phyloP scores from a whole-genome alignment of 2,329 filamentous ascomycete genomes.

The Cladosporium sp. region DNA sequence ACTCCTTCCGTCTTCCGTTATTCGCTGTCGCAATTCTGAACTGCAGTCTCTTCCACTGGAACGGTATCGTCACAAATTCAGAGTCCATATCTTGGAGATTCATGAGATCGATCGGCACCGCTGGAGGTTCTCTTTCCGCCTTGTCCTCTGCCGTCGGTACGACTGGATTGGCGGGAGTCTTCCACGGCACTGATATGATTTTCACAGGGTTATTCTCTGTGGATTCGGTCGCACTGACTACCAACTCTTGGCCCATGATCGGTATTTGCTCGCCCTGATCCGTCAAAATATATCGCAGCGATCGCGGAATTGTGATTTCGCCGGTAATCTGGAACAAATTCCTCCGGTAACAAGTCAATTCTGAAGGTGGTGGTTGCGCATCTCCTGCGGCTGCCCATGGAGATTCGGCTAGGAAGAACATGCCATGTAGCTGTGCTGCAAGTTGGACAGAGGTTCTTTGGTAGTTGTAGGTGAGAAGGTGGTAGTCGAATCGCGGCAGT shows the following conservation, averaged over 20 bases:
- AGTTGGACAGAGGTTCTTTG: slow-evolving; percentile 65
- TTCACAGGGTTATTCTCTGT: slow-evolving; percentile 90
- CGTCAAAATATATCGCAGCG: slow-evolving; percentile 75
- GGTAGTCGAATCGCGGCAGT: slow-evolving; percentile 52
- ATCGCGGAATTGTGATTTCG: slow-evolving; percentile 76
- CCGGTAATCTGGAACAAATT: slow-evolving; percentile 97
- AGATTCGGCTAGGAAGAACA: slow-evolving; percentile 86
- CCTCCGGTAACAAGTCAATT: slow-evolving; percentile 91
- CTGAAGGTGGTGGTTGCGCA: slow-evolving; percentile 64
- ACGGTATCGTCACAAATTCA: slow-evolving; percentile 86
- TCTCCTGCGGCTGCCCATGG: slow-evolving; percentile 62
- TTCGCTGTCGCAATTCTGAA: slow-evolving; percentile 96
- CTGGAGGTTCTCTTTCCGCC: slow-evolving; percentile 80
- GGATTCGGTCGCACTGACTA: slow-evolving; percentile 89
- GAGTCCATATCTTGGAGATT: slow-evolving; percentile 70
- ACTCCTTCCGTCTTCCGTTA: slow-evolving; percentile 88
- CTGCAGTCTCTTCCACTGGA: slow-evolving; percentile 90
- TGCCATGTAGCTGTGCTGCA: slow-evolving; percentile 77
- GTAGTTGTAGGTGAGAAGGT: slow-evolving; percentile 65
- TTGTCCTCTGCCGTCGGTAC: slow-evolving; percentile 67
- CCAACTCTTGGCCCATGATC: slow-evolving; percentile 79
- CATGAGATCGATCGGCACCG: slow-evolving; percentile 70
- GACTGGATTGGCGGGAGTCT: slow-evolving; percentile 72
- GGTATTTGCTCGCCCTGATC: slow-evolving; percentile 82
- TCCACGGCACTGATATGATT: slow-evolving; percentile 96